phyloP scores from a whole-genome alignment of 2,329 filamentous ascomycete genomes.

The Phialophora expanda region DNA sequence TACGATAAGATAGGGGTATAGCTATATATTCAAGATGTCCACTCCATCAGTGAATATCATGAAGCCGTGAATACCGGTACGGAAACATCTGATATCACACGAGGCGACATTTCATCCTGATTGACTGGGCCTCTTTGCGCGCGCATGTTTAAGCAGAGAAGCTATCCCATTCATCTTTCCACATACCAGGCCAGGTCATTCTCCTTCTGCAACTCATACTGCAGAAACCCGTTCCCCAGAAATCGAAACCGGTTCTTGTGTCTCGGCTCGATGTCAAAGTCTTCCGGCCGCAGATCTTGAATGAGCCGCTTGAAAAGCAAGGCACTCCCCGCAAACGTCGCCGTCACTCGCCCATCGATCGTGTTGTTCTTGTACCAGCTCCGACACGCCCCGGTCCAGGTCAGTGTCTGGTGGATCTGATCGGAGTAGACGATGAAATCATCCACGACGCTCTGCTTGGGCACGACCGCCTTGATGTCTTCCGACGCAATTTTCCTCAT shows the following conservation, averaged over 20 bases:
- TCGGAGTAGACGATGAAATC: conserved; percentile 45
- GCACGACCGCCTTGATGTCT: conserved; percentile 43
- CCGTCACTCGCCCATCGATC: conserved; percentile 31
- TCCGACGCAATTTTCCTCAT: conserved; percentile 44
- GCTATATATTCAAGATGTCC: too few relatives aligned
- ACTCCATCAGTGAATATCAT: too few relatives aligned
- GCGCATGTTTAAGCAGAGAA: too few relatives aligned
- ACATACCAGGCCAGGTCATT: conserved; percentile 42
- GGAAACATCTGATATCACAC: too few relatives aligned
- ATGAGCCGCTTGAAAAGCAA: conserved; percentile 44
- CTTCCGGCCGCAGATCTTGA: conserved; percentile 43
- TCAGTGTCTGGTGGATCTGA: conserved; percentile 44
- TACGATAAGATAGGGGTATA: too few relatives aligned
- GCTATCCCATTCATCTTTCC: not conserved
- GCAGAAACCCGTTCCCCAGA: conserved; percentile 46
- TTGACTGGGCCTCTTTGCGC: too few relatives aligned
- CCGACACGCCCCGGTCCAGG: conserved; percentile 35
- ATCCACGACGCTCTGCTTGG: conserved; percentile 41
- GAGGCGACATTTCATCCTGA: too few relatives aligned
- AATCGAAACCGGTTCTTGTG: conserved; percentile 45
- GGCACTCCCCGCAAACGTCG: conserved; percentile 35
- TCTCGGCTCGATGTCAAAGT: conserved; percentile 27
- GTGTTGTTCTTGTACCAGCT: conserved; percentile 35
- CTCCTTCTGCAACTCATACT: conserved; percentile 48
- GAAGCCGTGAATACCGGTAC: too few relatives aligned